Evolutionary conservation across 2,329 filamentous ascomycete species (phyloP).

Genomic region (Triangularia setosa): DNA sequence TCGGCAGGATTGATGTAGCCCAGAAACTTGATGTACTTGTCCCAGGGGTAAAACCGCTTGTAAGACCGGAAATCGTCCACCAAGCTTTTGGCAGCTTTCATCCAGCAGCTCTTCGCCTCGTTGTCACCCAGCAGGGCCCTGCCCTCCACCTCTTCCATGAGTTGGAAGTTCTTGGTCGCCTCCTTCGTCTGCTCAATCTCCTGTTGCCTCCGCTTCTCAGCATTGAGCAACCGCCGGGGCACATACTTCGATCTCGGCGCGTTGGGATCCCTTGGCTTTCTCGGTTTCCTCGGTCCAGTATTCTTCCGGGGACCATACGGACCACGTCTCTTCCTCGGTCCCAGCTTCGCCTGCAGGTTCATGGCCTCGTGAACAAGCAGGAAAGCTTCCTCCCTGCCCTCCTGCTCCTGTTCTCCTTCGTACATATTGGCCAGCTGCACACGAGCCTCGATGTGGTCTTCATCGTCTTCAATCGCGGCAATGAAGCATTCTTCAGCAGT

Average conservation of each 20-base stretch:
- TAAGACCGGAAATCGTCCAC: conserved; percentile 61
- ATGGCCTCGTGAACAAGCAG: conserved; percentile 74
- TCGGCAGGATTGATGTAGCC: conserved; percentile 37
- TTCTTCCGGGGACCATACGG: conserved; percentile 20
- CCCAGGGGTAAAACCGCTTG: conserved; percentile 63
- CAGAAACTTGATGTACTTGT: conserved; percentile 59
- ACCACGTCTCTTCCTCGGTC: conserved; percentile 22
- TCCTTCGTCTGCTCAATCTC: conserved; percentile 37
- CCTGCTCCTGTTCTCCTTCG: conserved; percentile 63
- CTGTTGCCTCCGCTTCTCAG: conserved; percentile 42
- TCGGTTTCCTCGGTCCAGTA: conserved; percentile 22
- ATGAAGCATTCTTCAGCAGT: conserved; percentile 77
- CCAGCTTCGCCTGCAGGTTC: conserved; percentile 50
- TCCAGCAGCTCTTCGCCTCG: conserved; percentile 50
- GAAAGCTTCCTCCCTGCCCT: conserved; percentile 63
- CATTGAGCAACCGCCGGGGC: conserved; percentile 44
- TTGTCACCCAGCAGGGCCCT: conserved; percentile 29
- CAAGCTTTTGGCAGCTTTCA: conserved; percentile 55
- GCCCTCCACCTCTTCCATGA: conserved; percentile 39
- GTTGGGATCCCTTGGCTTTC: conserved; percentile 26
- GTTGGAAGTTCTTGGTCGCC: conserved; percentile 37
- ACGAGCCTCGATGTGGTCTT: conserved; percentile 69
- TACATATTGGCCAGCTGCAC: conserved; percentile 81
- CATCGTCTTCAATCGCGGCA: conserved; percentile 67
- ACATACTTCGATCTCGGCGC: conserved; percentile 35